A percentile compares a stretch with the other conserved stretches of the same genome.
phyloP scores from a whole-genome alignment of 139 green algal species.

The Diplosphaera chodatii region DNA sequence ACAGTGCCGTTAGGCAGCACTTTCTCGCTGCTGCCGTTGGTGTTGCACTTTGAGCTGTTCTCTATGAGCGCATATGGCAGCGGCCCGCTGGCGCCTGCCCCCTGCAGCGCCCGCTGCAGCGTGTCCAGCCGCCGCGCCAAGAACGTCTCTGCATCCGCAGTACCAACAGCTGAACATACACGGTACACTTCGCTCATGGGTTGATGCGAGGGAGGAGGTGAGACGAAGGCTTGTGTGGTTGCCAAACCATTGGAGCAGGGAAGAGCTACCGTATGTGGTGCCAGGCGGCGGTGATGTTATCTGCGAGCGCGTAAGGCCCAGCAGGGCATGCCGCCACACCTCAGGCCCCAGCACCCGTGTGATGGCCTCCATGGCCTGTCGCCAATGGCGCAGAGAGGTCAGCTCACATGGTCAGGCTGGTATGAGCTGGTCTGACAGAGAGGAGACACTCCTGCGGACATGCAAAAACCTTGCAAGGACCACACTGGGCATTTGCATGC shows the following conservation, averaged over 20 bases:
- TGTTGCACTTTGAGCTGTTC: slow-evolving; percentile 58
- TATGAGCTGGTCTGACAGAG: too few species aligned
- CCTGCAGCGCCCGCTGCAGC: slow-evolving; percentile 24
- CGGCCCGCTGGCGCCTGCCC: slow-evolving; percentile 8
- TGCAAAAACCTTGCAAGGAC: too few species aligned
- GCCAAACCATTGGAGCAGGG: too few species aligned
- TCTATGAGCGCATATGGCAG: slow-evolving; percentile 51
- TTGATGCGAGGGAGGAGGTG: too few species aligned
- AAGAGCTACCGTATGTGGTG: slow-evolving; percentile 9
- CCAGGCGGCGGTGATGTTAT: slow-evolving; percentile 1
- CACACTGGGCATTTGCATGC: too few species aligned
- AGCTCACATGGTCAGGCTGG: too few species aligned
- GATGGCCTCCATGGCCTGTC: slow-evolving; percentile 40
- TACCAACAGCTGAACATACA: too few species aligned
- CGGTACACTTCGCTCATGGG: too few species aligned
- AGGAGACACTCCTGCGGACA: too few species aligned
- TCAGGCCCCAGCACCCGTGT: slow-evolving; percentile 32
- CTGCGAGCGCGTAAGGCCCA: slow-evolving; percentile 49
- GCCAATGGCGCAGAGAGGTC: too few species aligned
- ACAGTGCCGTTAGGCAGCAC: slow-evolving; percentile 26
- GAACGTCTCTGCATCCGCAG: not conserved
- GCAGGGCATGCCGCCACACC: slow-evolving; percentile 54
- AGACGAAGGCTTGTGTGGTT: too few species aligned
- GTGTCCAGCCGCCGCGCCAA: not conserved
- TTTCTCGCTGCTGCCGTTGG: slow-evolving; percentile 58